Conservation (phyloP, 805 yeast species). For the Candida anglica region DNA sequence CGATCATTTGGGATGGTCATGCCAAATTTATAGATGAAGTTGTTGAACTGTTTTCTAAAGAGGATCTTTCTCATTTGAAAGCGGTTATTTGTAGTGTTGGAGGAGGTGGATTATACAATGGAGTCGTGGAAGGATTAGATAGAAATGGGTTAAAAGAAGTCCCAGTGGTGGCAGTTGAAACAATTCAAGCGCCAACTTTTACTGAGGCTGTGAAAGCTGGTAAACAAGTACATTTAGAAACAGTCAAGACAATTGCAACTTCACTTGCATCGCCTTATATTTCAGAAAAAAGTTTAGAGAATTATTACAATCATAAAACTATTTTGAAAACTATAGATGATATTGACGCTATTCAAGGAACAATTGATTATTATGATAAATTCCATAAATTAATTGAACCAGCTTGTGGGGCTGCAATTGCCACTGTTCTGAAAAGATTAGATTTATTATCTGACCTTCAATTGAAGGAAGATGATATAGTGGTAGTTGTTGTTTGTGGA, state of each 20-base stretch:
- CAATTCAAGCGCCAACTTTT: conserved; percentile 21
- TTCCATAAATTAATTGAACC: conserved; percentile 58
- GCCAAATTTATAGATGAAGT: conserved; percentile 20
- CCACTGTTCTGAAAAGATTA: conserved; percentile 42
- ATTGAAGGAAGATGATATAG: conserved; percentile 35
- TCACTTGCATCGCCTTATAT: conserved; percentile 27
- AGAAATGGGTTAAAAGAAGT: conserved; percentile 11
- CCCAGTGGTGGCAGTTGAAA: conserved; percentile 25
- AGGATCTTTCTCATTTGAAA: conserved; percentile 14
- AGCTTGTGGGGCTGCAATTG: conserved; percentile 69
- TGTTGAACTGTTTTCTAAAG: conserved; percentile 12
- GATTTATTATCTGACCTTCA: conserved; percentile 20
- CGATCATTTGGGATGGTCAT: conserved; percentile 29
- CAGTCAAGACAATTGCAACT: conserved; percentile 20
- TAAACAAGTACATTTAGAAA: conserved; percentile 13
- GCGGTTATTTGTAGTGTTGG: conserved; percentile 29
- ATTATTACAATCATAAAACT: conserved; percentile 14
- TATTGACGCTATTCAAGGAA: conserved; percentile 50
- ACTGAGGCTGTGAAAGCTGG: conserved; percentile 15
- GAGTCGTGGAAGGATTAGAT: conserved; percentile 21
- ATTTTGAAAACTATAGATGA: conserved; percentile 34
- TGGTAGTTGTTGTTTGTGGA: conserved; percentile 55
- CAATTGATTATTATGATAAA: conserved; percentile 47
- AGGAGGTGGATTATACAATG: conserved; percentile 33
- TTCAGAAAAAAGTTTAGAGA: conserved; percentile 13